phyloP scores from a whole-genome alignment of 164 flowering plant genomes.

The Kingdonia uniflora region DNA sequence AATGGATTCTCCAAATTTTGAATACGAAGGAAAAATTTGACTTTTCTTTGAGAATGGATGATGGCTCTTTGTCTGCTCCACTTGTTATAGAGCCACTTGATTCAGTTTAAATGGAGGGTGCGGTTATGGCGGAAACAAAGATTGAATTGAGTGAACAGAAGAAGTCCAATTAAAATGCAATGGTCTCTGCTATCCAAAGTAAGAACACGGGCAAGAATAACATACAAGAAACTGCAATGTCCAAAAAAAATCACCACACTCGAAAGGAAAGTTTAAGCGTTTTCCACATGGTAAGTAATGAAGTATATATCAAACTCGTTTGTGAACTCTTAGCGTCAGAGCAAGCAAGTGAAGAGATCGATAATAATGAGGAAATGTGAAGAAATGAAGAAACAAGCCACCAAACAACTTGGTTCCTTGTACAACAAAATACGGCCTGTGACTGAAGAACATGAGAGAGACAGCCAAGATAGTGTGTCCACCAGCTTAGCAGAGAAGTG shows the following conservation, averaged over 20 bases:
- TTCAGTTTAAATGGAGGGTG: constrained; percentile 29
- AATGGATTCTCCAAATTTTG: constrained; percentile 16
- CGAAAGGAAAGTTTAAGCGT: constrained; percentile 32
- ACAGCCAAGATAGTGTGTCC: constrained; percentile 73
- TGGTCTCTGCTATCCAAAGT: constrained; percentile 41
- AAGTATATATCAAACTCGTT: constrained; percentile 44
- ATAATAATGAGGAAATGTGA: constrained; percentile 72
- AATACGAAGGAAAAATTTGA: constrained; percentile 12
- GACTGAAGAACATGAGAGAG: constrained; percentile 82
- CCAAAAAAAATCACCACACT: constrained; percentile 36
- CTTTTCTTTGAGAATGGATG: constrained; percentile 18
- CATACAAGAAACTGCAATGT: constrained; percentile 24
- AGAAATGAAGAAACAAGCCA: constrained; percentile 51
- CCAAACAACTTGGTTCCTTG: constrained; percentile 39
- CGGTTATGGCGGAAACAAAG: constrained; percentile 20
- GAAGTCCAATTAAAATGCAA: constrained; percentile 28
- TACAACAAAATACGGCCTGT: constrained; percentile 80
- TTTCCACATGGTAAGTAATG: constrained; percentile 27
- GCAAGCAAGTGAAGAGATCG: constrained; percentile 64
- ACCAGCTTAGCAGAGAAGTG: constrained; percentile 81
- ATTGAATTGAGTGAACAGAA: constrained; percentile 29
- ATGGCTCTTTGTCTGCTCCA: constrained; percentile 16
- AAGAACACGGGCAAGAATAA: constrained; percentile 41
- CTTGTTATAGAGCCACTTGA: constrained; percentile 22
- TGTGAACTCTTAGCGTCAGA: constrained; percentile 37